A percentile compares a stretch with the other conserved stretches of the same genome.
phyloP scores from a whole-genome alignment of 192 early-diverging fungal genomes.

The Spizellomyces punctatus region DNA sequence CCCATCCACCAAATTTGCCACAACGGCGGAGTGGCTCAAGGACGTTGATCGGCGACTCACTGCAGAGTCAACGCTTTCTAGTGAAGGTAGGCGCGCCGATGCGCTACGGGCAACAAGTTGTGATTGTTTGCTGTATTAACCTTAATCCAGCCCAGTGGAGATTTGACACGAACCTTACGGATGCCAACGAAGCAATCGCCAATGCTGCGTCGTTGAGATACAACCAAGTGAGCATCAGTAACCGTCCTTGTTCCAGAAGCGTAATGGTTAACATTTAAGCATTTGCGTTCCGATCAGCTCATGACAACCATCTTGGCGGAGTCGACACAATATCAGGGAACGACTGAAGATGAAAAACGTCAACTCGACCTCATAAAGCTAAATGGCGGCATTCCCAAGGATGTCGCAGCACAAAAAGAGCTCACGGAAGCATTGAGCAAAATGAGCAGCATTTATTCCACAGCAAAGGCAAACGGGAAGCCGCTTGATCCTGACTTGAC shows the following conservation, averaged over 20 bases:
- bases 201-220: conserved; percentile 11
- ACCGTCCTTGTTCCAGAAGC: background rate
- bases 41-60: no score
- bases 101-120: no score
- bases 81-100: no score
- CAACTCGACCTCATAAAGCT: conserved; percentile 18
- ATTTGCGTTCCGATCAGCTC: background rate
- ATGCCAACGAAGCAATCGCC: conserved; percentile 17
- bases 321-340: background rate
- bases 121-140: no score
- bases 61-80: no score
- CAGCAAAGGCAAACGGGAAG: conserved; percentile 16
- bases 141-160: conserved; percentile 10
- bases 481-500: conserved; percentile 37
- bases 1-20: no score
- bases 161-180: conserved; percentile 35
- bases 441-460: conserved; percentile 31
- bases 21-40: no score
- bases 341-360: conserved; percentile 12
- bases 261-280: background rate
- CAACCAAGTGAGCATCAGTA: background rate
- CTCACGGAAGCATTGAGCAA: conserved; percentile 20
- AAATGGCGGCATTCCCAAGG: conserved; percentile 8
- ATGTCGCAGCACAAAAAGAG: background rate
- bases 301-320: conserved; percentile 7